Percentiles rank a stretch among this genome's conserved stretches.
Evolutionary conservation across 768 basidiomycete genomes (phyloP).

Genomic region (Scleroderma citrinum): DNA sequence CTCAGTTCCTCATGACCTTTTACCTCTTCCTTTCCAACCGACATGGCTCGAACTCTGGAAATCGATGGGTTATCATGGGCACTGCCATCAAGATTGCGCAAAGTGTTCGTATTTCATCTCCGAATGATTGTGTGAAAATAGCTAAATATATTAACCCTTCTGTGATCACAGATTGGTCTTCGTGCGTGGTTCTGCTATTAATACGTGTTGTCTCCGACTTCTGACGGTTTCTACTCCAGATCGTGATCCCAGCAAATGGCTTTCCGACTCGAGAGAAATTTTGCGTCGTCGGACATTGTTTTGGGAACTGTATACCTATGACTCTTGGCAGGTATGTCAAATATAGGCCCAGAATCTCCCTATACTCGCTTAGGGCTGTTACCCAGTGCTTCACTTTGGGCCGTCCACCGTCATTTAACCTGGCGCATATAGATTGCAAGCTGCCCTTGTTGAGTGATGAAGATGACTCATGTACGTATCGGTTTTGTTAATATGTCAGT

Average conservation of each 20-base stretch:
- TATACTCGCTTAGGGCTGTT: constrained; percentile 27
- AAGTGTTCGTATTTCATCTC: constrained; percentile 43
- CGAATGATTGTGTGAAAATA: not conserved
- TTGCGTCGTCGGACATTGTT: constrained; percentile 60
- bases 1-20: constrained; percentile 63
- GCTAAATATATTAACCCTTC: not conserved
- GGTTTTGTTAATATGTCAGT: not conserved
- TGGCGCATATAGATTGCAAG: constrained; percentile 62
- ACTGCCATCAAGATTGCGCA: constrained; percentile 65
- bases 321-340: constrained; percentile 28
- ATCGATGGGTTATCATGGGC: constrained; percentile 65
- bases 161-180: constrained; percentile 53
- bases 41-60: constrained; percentile 58
- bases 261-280: constrained; percentile 49
- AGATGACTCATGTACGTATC: constrained; percentile 51
- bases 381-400: constrained; percentile 62
- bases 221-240: constrained; percentile 33
- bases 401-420: constrained; percentile 62
- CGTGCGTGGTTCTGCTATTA: constrained; percentile 39
- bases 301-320: constrained; percentile 49
- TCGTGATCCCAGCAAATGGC: constrained; percentile 66
- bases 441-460: constrained; percentile 47
- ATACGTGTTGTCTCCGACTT: constrained; percentile 5
- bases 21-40: constrained; percentile 66
- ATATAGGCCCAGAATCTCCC: not conserved